Evolutionary conservation across 306 rosid genomes (phyloP), one percentile per base, ranked within the genome.

Genomic region (Begonia loranthoides): DNA sequence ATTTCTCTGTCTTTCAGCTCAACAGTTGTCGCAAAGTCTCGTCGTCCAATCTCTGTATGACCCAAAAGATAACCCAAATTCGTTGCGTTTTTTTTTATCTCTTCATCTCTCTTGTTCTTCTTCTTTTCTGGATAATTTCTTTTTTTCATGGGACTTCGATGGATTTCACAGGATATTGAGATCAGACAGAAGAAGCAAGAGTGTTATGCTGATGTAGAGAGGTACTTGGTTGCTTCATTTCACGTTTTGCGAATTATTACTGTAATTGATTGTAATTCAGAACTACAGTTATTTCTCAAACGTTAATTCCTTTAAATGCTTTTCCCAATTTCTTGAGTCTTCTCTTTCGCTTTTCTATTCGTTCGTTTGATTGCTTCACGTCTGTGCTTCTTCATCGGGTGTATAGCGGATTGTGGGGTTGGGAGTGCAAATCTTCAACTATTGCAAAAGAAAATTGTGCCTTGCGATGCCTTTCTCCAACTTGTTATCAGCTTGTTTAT

Each of bases 361-460:
- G 9, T 50, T 56, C 46, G 12, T 55, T 13, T 63, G 21, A 63
- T 41, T 48, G 48, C 13, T 38, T 14, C 50, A n/a, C 50, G 61
- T 28, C 54, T 5, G 17, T 43, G 24, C 11, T 15, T 17, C 24
- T 3, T 55, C 17, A 50, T 61, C 13, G 43, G 46, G 5, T 49
- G 4, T 58, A 50, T 62, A 89, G 97, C 52, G 95, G 95, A 14
- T 22, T 89, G 72, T 85, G 97, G 95, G 95, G 97, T 40, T 60
- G 68, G 87, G 64, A 67, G 8, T 89, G 97, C 77, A 79, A 78
- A 59, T 76, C 95, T 47, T 77, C 94, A 1, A 19, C 54, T 62
- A 70, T 64, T 67, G 82, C 80, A n/a, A 89, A 74, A 72, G 95
- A 89, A 67, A 89, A 89, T 63, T 89, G 97, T 61, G 97, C 80